A percentile compares a stretch with the other conserved stretches of the same genome.
Evolutionary conservation across 768 basidiomycete genomes (phyloP).

Genomic region (Boletus speciosus): DNA sequence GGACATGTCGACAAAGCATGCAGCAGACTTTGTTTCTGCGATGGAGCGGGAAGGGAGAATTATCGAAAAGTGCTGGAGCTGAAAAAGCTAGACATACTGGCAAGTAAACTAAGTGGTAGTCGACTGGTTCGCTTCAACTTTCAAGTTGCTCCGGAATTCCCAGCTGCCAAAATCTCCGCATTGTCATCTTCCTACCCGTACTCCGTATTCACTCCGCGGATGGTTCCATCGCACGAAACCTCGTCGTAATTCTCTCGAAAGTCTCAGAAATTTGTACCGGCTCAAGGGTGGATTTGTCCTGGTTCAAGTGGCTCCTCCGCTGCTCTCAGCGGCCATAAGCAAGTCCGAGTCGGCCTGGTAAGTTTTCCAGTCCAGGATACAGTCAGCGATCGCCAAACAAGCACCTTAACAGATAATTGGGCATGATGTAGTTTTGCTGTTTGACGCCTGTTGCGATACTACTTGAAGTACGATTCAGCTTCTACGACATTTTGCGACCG

Average conservation of each 20-base stretch:
- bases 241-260: not conserved
- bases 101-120: no score
- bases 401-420: not conserved
- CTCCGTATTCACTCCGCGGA: not conserved
- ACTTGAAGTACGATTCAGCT: not conserved
- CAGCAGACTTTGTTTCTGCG: slow-evolving; percentile 53
- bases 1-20: slow-evolving; percentile 25
- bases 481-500: not conserved
- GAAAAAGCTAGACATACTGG: not conserved
- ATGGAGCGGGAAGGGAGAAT: slow-evolving; percentile 70
- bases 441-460: not conserved
- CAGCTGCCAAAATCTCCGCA: not conserved
- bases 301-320: not conserved
- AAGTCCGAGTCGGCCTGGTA: not conserved
- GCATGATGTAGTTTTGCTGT: not conserved
- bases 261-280: no score
- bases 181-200: no score
- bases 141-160: not conserved
- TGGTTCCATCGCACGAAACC: not conserved
- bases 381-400: not conserved
- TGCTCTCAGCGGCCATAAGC: not conserved
- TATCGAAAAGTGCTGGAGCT: slow-evolving; percentile 87
- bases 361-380: not conserved
- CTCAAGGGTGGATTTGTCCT: not conserved
- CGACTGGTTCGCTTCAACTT: no score